phyloP scores from a whole-genome alignment of 2,329 filamentous ascomycete genomes.

The Colletotrichum tanaceti region DNA sequence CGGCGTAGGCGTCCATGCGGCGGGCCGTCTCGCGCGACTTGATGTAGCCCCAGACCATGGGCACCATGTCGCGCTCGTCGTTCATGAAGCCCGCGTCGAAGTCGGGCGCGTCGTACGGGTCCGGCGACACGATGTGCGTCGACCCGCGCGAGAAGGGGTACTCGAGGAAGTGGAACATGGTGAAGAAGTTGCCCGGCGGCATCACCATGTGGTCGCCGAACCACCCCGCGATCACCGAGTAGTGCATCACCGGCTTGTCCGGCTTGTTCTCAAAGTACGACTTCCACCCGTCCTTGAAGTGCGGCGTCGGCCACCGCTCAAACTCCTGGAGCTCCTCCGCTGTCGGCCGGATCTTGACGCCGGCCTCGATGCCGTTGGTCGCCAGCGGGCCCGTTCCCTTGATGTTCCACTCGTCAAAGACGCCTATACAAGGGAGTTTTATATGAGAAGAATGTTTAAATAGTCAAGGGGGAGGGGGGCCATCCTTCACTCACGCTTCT shows the following conservation, averaged over 20 bases:
- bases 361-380: constrained; percentile 84
- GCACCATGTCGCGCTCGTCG: constrained; percentile 84
- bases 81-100: constrained; percentile 89
- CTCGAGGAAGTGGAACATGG: constrained; percentile 85
- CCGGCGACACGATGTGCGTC: constrained; percentile 76
- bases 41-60: constrained; percentile 87
- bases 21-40: constrained; percentile 84
- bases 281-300: constrained; percentile 81
- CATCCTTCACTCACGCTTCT: constrained; percentile 66
- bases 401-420: constrained; percentile 81
- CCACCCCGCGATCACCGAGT: constrained; percentile 78
- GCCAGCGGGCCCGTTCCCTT: constrained; percentile 83
- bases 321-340: constrained; percentile 75
- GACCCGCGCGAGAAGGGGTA: constrained; percentile 80
- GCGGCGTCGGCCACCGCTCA: constrained; percentile 77
- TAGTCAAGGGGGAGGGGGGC: too few relatives aligned
- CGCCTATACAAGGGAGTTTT: too few relatives aligned
- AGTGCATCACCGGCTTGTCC: constrained; percentile 90
- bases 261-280: constrained; percentile 87
- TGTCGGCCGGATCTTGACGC: constrained; percentile 80
- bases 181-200: constrained; percentile 83
- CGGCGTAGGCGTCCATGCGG: constrained; percentile 81
- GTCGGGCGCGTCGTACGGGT: constrained; percentile 79
- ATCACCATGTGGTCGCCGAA: constrained; percentile 71
- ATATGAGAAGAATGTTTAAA: too few relatives aligned